Evolutionary conservation across 2,329 filamentous ascomycete species (phyloP), one percentile per base, ranked within the genome.

Genomic region (Diaporthe sp.): DNA sequence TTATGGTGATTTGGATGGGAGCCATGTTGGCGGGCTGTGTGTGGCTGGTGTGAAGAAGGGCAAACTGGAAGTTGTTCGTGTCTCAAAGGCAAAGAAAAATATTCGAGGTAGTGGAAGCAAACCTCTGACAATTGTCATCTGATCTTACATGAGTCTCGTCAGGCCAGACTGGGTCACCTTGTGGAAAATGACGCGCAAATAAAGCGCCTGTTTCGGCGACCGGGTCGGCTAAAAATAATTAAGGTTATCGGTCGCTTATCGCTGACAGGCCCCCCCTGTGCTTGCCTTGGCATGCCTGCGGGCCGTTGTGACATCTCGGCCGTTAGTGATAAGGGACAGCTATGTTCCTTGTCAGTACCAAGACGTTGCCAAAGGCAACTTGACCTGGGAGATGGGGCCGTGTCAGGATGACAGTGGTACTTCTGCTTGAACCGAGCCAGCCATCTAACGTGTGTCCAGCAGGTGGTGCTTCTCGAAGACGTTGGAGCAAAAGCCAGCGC

Each of bases 1-100:
- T 89, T 82, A 99, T 97, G 62, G 96, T 98, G 83, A 98, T 94
- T 6, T 96, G 95, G 79, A 95, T 97, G 1, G 93, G 92, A 10
- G 90, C 84, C 90, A 93, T 93, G 68, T 72, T 80, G 34, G 59
- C 2, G 5, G 51, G 22, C 37, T n/a, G n/a, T 22, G 46, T n/a
- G 15, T 42, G 28, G 42, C 49, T 25, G 34, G 22, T 62, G 25
- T 8, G 44, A 19, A 34, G 19, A 7, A 34, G 12, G n/a, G 19
- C 58, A 37, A 39, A 9, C 61, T 62, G 61, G 8, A 49, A 57
- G 15, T 22, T 58, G 53, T 46, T 51, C 31, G 25, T 61, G 2
- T 12, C 8, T 22, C 59, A 31, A 5, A 28, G 28, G 39, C 44
- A 58, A 19, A n/a, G 22, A 8, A 53, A 37, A 71, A 59, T 17